Evolutionary conservation across 768 basidiomycete species (phyloP), one percentile per base, ranked within the genome.

Genomic region (Coprinellus micaceus): DNA sequence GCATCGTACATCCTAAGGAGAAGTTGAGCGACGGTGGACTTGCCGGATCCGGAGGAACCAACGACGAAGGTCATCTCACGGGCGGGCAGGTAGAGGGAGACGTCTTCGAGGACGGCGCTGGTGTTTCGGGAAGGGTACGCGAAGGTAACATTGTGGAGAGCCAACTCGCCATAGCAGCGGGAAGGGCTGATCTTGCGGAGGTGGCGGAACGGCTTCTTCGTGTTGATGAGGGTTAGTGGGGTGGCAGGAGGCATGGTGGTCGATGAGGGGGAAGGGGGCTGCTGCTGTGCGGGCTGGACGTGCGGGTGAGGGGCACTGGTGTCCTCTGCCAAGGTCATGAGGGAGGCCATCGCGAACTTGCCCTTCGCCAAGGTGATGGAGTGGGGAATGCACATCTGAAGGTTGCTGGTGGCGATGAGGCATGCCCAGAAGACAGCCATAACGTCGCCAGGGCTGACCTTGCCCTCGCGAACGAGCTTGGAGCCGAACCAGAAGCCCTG

Each of bases 371-470:
- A 73, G 28, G 77, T 71, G 59, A 94, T 86, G 62, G 92, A 73
- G 58, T 90, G 84, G 0, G 94, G 94, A 10, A 98, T 83, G 63
- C 85, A 85, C 79, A 89, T 84, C 67, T 97, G 94, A 2, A 97
- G 73, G 68, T 92, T 94, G 62, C 82, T 86, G 1, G 89, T 88
- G 0, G 92, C 94, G 58, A 98, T 89, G 21, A 98, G 76, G 67
- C 92, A 94, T 0, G 96, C 94, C 95, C 96, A 98, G 69, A 98
- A 99, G 51, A 95, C 92, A n/a, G 89, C 86, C 88, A 94, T 95
- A 60, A 98, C 89, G 33, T 87, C 82, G 1, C 93, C 93, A 0
- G 89, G 74, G 3, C 73, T 72, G 52, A 83, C 78, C 59, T 77
- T 82, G 15, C 88, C 89, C 12, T 86, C 78, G n/a, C 84, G 72